Base-by-base conservation (phyloP, 495 filamentous ascomycete species). In the Penicillium bialowiezense region DNA sequence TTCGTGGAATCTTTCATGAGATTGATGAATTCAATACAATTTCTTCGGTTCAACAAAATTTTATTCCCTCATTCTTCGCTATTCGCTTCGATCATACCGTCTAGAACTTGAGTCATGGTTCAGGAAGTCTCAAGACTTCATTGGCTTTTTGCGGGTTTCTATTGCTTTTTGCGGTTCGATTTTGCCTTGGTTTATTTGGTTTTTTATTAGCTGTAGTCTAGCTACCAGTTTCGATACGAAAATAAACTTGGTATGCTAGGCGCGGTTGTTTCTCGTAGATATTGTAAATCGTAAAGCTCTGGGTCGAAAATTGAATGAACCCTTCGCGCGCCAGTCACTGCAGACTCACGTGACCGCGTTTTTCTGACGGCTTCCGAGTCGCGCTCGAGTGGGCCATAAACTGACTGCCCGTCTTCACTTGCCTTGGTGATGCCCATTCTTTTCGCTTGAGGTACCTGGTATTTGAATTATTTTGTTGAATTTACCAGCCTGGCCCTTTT, bases 1-100 rank as follows among this genome's bases (percentile, higher is more conserved):
- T 58, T 52, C 56, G 56, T 67, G 65, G 65, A 68, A 64, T 67
- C 59, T 67, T 68, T 75, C 65, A 74, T 72, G 72, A 74, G 64
- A 70, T 70, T 72, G 71, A 75, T 69, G 71, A 74, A 72, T 68
- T 67, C 72, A 70, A 74, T 74, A 72, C 71, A 72, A 67, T 65
- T 64, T 65, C 65, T 58, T 61, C 51, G 63, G 66, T 70, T 69
- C 66, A 60, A 57, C 59, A 68, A 66, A 61, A 64, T 56, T 59
- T 28, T 48, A 52, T 48, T 31, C 50, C 50, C 56, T 32, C 51
- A 35, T 47, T 50, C 52, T 51, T 47, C 32, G 28, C 39, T 59
- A 41, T 42, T 47, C 50, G 42, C 49, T 55, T 54, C 44, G 35
- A 39, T 43, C 42, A 33, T 52, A 44, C 44, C 39, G 26, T 55